Conservation (phyloP, 306 rosid species). For the Cyamopsis tetragonoloba region DNA sequence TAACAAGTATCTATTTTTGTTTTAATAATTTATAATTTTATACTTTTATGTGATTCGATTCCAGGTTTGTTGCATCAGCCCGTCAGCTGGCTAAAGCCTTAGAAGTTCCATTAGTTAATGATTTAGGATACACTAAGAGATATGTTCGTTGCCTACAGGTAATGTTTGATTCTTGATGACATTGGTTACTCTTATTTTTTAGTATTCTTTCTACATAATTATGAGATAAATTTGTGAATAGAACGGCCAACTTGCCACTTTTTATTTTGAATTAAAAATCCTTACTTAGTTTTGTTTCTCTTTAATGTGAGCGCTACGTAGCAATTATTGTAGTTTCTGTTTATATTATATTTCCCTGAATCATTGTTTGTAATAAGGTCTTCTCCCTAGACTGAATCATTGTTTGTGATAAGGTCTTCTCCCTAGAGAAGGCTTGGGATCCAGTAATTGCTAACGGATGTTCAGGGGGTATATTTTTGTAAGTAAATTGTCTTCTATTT, state of each 20-base stretch:
- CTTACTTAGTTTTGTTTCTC: background rate
- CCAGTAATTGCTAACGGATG: background rate
- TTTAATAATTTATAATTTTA: background rate
- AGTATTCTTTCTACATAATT: too few relatives aligned
- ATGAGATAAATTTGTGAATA: background rate
- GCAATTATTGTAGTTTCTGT: background rate
- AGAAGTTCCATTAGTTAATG: slow-evolving; percentile 99
- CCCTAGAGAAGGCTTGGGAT: background rate
- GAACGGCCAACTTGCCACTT: background rate
- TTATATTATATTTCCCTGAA: background rate
- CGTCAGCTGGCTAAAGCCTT: slow-evolving; percentile 95
- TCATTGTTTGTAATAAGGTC: background rate
- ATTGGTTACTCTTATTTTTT: slow-evolving; percentile 5
- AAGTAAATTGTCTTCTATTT: background rate
- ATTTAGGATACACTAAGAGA: slow-evolving; percentile 98
- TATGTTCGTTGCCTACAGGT: slow-evolving; percentile 99
- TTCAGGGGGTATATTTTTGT: background rate
- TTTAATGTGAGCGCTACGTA: background rate
- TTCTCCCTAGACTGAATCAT: background rate
- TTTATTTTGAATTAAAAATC: background rate
- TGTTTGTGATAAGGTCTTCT: background rate
- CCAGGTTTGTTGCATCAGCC: slow-evolving; percentile 90
- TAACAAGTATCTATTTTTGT: background rate
- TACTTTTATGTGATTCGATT: slow-evolving; percentile 18
- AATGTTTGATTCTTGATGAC: slow-evolving; percentile 14